Evolutionary conservation across 768 basidiomycete genomes (phyloP), one percentile per base, ranked within the genome.

Genomic region (Suillus occidentalis): DNA sequence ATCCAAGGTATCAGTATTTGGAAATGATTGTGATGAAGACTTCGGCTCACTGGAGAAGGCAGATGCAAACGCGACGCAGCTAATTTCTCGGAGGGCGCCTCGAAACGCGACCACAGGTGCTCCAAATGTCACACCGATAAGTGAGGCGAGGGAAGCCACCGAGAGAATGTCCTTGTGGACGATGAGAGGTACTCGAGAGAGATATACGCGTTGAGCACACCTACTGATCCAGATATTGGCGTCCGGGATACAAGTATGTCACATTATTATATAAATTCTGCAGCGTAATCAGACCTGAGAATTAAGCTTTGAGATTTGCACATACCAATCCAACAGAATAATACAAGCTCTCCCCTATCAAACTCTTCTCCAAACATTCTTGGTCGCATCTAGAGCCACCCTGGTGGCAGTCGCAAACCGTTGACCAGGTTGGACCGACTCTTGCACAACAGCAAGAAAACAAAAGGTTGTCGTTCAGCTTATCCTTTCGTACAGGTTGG

Each of bases 381-480:
- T 89, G 85, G 66, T 91, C 88, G 74, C 97, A 99, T 67, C 86
- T 89, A 75, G 88, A 86, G 16, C 84, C 79, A 2, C 92, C 86
- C 8, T 87, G 80, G 72, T 89, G 90, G 76, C 97, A 99, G 58
- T 86, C 90, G 73, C 97, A 99, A 1, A 97, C 97, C 0, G 97
- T 84, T 22, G 85, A 87, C 97, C 97, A 99, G 0, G 93, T 93
- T 61, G 94, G 92, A 40, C 92, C 94, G n/a, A 98, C 92, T 8
- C 91, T 84, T 2, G 95, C 96, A 71, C 97, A 99, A 76, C 97
- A 99, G 77, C 97, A 99, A 5, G 94, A 91, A 79, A 97, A 97
- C 40, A 99, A 79, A n/a, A 96, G 79, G 72, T 97, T 99, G 71
- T 98, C 96, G 77, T 99, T 99, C 64, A 89, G 77, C 78, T 95